Base-by-base conservation (phyloP, 345 rosid genomes). In the Hibiscus mutabilis region DNA sequence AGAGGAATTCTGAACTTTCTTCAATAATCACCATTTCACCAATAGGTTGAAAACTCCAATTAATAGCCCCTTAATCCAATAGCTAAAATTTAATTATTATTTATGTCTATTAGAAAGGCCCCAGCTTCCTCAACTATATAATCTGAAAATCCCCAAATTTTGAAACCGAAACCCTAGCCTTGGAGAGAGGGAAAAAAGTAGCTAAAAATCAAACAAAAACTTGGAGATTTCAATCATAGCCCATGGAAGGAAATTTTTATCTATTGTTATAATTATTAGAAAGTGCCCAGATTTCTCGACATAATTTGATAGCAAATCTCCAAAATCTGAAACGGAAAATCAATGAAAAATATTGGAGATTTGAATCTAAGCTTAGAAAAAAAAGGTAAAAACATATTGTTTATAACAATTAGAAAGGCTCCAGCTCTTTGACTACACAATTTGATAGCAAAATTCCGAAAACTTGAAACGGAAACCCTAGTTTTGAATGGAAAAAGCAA, bases 381-480 rank as follows among this genome's bases (percentile, higher is more conserved):
- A 21, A 37, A 21, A 21, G 10, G 75, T 11, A 69, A 59, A 55
- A 46, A 27, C 11, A 19, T 55, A 18, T 7, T 47, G 18, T 13
- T 25, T 15, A 24, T 15, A 21, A 24, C 3, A 46, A 42, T 1
- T 42, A 66, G 12, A 66, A 46, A 66, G 16, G 37, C 71, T 52
- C 42, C 56, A 77, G 40, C 4, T 53, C 65, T 24, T 9, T 25
- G 58, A 60, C 70, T 42, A 75, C 75, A 73, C 37, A 35, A 18
- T 29, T 22, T n/a, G 49, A 27, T 21, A 31, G 22, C 9, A 19
- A 58, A 5, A 63, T 21, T 60, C 63, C 68, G 5, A 55, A 70
- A 75, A 62, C 40, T 70, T 72, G 21, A 24, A 60, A 71, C 7
- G 35, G 44, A 79, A 77, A 72, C 71, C 78, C 79, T 69, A 64